phyloP scores from a whole-genome alignment of 257 asterid genomes.

The Salvia rosmarinus region DNA sequence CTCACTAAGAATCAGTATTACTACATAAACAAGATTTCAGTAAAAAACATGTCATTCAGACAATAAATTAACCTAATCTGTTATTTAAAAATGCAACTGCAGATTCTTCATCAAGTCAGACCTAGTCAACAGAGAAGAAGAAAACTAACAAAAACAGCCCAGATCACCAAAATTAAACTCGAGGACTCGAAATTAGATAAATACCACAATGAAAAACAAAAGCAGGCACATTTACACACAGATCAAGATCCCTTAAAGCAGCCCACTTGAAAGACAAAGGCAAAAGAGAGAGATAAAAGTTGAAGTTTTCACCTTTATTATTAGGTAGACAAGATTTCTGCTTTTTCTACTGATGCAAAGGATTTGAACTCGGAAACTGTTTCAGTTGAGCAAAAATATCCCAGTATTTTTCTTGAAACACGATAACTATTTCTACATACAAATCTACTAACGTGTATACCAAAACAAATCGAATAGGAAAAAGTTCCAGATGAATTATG shows the following conservation, averaged over 20 bases:
- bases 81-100: constrained; percentile 1
- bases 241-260: constrained; percentile 43
- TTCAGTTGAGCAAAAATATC: constrained; percentile 26
- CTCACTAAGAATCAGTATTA: constrained; percentile 8
- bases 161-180: constrained; percentile 29
- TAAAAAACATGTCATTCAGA: constrained; percentile 8
- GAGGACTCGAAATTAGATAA: constrained; percentile 9
- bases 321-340: constrained; percentile 22
- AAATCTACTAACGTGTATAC: not conserved
- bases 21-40: not conserved
- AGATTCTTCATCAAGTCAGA: constrained; percentile 34
- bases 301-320: constrained; percentile 38
- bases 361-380: constrained; percentile 39
- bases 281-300: constrained; percentile 24
- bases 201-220: not conserved
- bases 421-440: not conserved
- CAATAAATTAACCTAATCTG: constrained; percentile 9
- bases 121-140: constrained; percentile 38
- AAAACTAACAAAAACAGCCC: constrained; percentile 29
- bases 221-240: constrained; percentile 22
- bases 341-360: constrained; percentile 39
- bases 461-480: not conserved
- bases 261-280: constrained; percentile 13
- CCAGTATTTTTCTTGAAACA: not conserved
- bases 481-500: not conserved